Base-by-base conservation (phyloP, 2,329 filamentous ascomycete species). In the Pestalotiopsis sp. region DNA sequence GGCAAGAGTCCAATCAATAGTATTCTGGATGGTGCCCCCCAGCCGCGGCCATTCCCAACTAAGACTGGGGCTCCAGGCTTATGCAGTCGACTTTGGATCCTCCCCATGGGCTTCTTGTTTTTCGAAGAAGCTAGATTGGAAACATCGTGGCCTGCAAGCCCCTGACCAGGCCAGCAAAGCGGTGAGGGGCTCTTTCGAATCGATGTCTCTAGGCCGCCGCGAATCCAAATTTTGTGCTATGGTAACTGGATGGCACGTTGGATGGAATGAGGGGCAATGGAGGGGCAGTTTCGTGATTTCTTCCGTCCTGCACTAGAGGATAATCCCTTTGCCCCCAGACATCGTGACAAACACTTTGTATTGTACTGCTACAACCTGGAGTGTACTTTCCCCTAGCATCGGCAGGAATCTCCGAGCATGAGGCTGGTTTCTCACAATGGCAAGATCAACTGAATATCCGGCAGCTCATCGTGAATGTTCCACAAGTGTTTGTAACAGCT, bases 41-140 rank as follows among this genome's bases (percentile, higher is more conserved):
- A 62, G 31, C 59, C 59, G 59, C 59, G 31, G 36, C 59, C 59
- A 62, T 31, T 62, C 59, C 59, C 59, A 39, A 62, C 31, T 36
- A 36, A 62, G 59, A 20, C 57, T 62, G 59, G 31, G 31, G 59
- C 45, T 52, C 45, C 45, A 52, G 45, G 45, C 45, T 62, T 39
- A 62, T 62, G 59, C 59, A 62, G 59, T n/a, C n/a, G 31, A 36
- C 45, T 20, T 52, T 38, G 59, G 59, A 62, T 62, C 59, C 17
- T 62, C 59, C 59, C 59, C 59, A 62, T 62, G 59, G 59, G 59
- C 59, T 62, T 62, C 12, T 36, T 17, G 59, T 52, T 52, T 52
- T 20, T 52, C 31, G 31, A 36, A 36, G 17, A n/a, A 49, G 41
- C 41, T n/a, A 49, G 41, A 14, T n/a, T 17, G 7, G 45, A 52